Base-by-base conservation (phyloP, 192 early-diverging fungal genomes). In the Backusella morwellensis region DNA sequence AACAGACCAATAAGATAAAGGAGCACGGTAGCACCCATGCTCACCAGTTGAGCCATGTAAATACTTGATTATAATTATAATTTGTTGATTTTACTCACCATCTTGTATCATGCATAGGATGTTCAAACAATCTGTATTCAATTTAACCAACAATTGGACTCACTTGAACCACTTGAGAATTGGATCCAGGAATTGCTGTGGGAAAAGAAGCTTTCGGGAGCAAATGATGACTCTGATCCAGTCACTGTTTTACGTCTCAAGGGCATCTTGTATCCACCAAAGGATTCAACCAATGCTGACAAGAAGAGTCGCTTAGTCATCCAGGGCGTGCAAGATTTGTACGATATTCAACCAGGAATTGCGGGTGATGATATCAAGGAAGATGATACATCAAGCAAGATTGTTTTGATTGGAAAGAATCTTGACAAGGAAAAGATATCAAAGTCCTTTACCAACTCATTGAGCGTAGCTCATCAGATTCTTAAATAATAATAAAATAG, bases 101-200 rank as follows among this genome's bases (percentile, higher is more conserved):
- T 19, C 8, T 75, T 44, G n/a, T 32, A 17, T 12, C 1, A 41
- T 34, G 47, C 3, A 35, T 78, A 86, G 79, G 68, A 82, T 11
- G 90, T 93, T 12, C 81, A 84, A 74, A 93, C 92, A 2, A 75
- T 91, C 5, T 82, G 84, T 68, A 85, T 93, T 71, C 80, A 81
- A 14, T 66, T 90, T 26, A 15, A 75, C 17, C 34, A 72, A 11
- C 84, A 81, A 2, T 40, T 78, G 17, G 47, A 87, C 12, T 54
- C 77, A n/a, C 66, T 86, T 34, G 63, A 77, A 26, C 21, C 66
- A 21, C 56, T 91, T 19, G 90, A 93, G 74, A 50, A 68, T 5
- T 93, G 92, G 92, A 81, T 93, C 7, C 92, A 90, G 72, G 52
- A 73, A 19, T 56, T 93, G 11, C 74, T 93, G 34, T 93, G 92